Percentiles rank a stretch among this genome's conserved stretches.
Conservation (phyloP, 192 early-diverging fungal genomes). For the Linnemannia elongata region DNA sequence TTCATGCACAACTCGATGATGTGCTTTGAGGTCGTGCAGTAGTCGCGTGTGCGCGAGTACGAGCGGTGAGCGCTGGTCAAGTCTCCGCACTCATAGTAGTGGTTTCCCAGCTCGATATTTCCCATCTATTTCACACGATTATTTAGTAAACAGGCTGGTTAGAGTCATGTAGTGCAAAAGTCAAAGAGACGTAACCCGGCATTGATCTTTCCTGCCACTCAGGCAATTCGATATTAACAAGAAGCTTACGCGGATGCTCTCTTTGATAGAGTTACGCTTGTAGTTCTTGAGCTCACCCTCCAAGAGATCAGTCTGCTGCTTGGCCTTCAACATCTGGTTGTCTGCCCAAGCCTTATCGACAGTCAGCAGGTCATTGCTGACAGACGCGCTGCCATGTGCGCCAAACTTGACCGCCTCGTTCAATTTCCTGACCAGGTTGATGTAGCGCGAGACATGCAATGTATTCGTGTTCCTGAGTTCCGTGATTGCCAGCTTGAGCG, state of each 20-base stretch:
- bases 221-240: neutral
- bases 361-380: conserved; percentile 48
- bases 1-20: conserved; percentile 86
- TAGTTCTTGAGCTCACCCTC: conserved; percentile 85
- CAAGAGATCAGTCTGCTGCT: conserved; percentile 69
- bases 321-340: conserved; percentile 61
- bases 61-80: conserved; percentile 73
- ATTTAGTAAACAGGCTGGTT: neutral
- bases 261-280: conserved; percentile 84
- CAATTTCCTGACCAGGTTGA: conserved; percentile 62
- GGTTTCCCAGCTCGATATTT: conserved; percentile 84
- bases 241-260: conserved; percentile 81
- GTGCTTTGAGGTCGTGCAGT: conserved; percentile 80
- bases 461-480: conserved; percentile 68
- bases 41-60: conserved; percentile 82
- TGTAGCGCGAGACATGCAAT: conserved; percentile 62
- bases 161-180: neutral
- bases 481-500: conserved; percentile 71
- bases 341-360: conserved; percentile 66
- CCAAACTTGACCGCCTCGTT: conserved; percentile 64
- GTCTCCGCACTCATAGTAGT: conserved; percentile 80
- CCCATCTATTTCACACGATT: conserved; percentile 69
- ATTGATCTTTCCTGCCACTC: too few relatives aligned
- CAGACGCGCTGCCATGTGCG: conserved; percentile 21
- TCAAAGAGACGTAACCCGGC: neutral